Conservation (phyloP, 768 basidiomycete species). For the Tulasnella sp. region DNA sequence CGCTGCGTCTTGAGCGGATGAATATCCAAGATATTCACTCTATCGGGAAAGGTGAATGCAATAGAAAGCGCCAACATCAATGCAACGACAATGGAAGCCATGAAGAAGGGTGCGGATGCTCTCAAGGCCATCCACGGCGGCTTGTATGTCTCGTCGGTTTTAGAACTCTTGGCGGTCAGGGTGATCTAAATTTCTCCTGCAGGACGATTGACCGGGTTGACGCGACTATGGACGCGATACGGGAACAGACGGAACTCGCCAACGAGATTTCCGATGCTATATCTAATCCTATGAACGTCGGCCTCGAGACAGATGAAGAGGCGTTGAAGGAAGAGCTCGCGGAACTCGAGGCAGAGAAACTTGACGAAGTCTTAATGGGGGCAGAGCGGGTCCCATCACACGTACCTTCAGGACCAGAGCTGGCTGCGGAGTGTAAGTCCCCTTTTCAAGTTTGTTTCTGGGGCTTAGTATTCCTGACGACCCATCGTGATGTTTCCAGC, state of each 20-base stretch:
- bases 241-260: slow-evolving; percentile 87
- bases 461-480: neutral
- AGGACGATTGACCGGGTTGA: slow-evolving; percentile 89
- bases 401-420: slow-evolving; percentile 53
- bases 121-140: slow-evolving; percentile 85
- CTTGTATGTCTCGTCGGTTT: slow-evolving; percentile 55
- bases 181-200: slow-evolving; percentile 15
- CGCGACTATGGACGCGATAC: slow-evolving; percentile 76
- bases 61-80: slow-evolving; percentile 97
- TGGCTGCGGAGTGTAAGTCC: slow-evolving; percentile 47
- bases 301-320: slow-evolving; percentile 66
- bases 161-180: neutral
- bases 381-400: slow-evolving; percentile 90
- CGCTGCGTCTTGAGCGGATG: neutral
- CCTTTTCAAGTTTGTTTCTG: neutral
- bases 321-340: slow-evolving; percentile 75
- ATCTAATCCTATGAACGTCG: slow-evolving; percentile 60
- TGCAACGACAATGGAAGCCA: slow-evolving; percentile 92
- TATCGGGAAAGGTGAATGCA: slow-evolving; percentile 63
- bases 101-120: slow-evolving; percentile 92
- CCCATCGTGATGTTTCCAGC: neutral
- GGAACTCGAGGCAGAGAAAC: slow-evolving; percentile 80
- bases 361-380: slow-evolving; percentile 77
- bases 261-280: slow-evolving; percentile 90
- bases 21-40: too few relatives aligned